Conservation (phyloP, 306 rosid species). For the Sindora glabra region DNA sequence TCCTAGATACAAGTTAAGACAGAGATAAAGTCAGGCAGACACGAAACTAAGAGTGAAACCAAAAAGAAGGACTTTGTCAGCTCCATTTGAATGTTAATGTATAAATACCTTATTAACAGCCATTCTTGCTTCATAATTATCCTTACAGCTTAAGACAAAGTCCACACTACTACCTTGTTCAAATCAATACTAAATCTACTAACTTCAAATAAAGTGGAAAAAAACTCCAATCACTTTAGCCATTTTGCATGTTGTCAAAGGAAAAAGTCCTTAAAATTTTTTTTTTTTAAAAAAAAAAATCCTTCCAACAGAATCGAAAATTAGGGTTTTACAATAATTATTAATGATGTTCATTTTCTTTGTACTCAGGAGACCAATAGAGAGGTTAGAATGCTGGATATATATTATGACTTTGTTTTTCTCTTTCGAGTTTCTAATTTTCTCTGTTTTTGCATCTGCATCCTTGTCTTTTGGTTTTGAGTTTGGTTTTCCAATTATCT, state of each 20-base stretch:
- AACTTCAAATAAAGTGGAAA: conserved; percentile 85
- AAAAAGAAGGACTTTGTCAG: neutral
- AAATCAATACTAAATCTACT: conserved; percentile 67
- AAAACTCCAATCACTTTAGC: conserved; percentile 87
- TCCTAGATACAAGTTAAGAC: too few relatives aligned
- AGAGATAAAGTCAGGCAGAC: neutral
- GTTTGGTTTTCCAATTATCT: neutral
- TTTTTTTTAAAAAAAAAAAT: too few relatives aligned
- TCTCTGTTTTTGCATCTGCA: conserved; percentile 36
- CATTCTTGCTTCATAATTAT: conserved; percentile 99
- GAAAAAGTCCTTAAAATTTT: too few relatives aligned
- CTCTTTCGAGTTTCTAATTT: neutral
- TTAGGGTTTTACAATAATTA: too few relatives aligned
- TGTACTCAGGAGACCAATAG: too few relatives aligned
- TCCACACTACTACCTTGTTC: conserved; percentile 83
- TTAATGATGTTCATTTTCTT: too few relatives aligned
- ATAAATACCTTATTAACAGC: conserved; percentile 86
- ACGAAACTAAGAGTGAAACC: neutral
- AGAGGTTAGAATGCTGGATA: too few relatives aligned
- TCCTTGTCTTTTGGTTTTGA: too few relatives aligned
- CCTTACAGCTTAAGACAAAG: conserved; percentile 92
- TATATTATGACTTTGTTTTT: too few relatives aligned
- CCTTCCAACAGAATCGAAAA: too few relatives aligned
- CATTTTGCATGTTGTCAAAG: conserved; percentile 82
- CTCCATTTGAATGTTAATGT: neutral